Base-by-base conservation (phyloP, 441 rosid species). In the Arabidopsis hybrid region DNA sequence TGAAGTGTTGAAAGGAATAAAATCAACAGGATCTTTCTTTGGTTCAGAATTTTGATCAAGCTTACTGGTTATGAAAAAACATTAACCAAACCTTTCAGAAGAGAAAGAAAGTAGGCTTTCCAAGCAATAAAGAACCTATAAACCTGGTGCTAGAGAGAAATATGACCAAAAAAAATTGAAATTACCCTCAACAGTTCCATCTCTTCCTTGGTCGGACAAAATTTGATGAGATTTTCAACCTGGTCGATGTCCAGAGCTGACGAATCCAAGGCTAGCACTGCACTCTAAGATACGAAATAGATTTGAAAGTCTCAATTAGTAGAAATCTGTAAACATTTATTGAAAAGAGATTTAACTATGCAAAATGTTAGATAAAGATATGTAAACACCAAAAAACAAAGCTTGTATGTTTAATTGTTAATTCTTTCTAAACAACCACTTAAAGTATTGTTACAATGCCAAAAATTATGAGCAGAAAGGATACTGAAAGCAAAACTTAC, bases 161-260 rank as follows among this genome's bases (percentile, higher is more conserved):
- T 38, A 53, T 39, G 42, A 72, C 31, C n/a, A n/a, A n/a, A 52
- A 73, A 57, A 50, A 74, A 71, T 42, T 18, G 65, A 74, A 47
- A 60, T 75, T 84, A 89, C 99, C 99, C 86, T 89, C 66, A 95
- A 75, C 46, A 77, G 69, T 80, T 92, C 99, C 86, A 95, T 95
- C 79, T 95, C 99, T 80, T 95, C 99, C 83, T 92, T 92, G 16
- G 93, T 92, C 65, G 99, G 99, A 78, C 97, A 92, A 79, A 95
- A 95, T 72, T 89, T 95, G 81, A 95, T 95, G 71, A 95, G 98
- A 81, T 95, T 95, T 83, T 95, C 99, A 69, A 95, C 97, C 86
- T 95, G 99, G 78, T 95, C 99, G 75, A 89, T 91, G 72, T 95
- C 99, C 70, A 95, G 82, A 71, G 86, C 84, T 49, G 91, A 85